Evolutionary conservation across 805 yeast species (phyloP).

Genomic region (Sugiyamaella floridensis): DNA sequence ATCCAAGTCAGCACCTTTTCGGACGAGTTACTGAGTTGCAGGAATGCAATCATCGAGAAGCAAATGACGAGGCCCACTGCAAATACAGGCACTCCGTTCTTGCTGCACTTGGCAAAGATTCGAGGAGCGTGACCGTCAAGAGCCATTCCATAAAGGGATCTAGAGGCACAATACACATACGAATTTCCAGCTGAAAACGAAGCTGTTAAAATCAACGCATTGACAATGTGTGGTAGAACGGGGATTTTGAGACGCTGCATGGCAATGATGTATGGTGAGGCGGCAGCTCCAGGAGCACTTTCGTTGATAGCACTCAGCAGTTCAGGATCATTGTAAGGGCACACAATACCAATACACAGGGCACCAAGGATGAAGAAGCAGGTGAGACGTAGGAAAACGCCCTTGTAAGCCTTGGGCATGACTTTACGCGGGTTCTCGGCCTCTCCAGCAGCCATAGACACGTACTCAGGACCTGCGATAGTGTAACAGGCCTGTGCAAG

Average conservation of each 20-base stretch:
- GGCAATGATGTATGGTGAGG: conserved; percentile 78
- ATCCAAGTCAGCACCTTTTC: conserved; percentile 37
- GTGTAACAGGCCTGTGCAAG: conserved; percentile 68
- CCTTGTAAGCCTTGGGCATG: conserved; percentile 72
- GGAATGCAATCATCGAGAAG: conserved; percentile 62
- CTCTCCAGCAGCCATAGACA: conserved; percentile 82
- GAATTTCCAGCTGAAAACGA: conserved; percentile 84
- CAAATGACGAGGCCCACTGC: conserved; percentile 44
- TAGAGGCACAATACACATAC: conserved; percentile 64
- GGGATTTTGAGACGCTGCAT: conserved; percentile 58
- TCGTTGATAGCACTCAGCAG: conserved; percentile 51
- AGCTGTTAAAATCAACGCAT: conserved; percentile 65
- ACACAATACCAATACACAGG: conserved; percentile 68
- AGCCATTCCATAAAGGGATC: conserved; percentile 64
- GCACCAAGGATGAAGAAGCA: conserved; percentile 68
- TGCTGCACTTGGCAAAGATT: conserved; percentile 53
- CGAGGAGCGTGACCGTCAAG: conserved; percentile 67
- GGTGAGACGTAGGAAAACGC: conserved; percentile 61
- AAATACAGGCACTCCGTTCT: conserved; percentile 63
- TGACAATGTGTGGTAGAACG: conserved; percentile 69
- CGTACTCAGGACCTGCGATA: conserved; percentile 81
- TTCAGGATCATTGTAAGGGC: conserved; percentile 60
- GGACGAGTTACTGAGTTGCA: conserved; percentile 45
- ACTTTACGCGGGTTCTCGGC: conserved; percentile 62
- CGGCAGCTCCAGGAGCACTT: conserved; percentile 68